Base-by-base conservation (phyloP, 2,329 filamentous ascomycete genomes). In the Aspergillus brasiliensis region DNA sequence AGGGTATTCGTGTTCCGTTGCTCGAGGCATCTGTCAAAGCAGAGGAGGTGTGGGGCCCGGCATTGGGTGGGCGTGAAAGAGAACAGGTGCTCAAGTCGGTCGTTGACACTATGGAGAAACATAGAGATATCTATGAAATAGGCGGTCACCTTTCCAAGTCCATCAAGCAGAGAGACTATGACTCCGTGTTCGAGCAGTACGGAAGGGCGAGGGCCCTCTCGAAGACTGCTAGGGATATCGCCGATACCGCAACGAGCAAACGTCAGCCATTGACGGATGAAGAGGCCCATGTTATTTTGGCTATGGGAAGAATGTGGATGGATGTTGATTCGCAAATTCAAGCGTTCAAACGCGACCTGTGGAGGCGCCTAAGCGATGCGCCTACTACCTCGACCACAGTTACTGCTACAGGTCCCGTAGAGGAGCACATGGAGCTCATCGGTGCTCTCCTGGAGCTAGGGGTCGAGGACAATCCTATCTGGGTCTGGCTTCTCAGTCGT, bases 1-100 rank as follows among this genome's bases (percentile, higher is more conserved):
- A 89, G 71, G 92, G 92, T 10, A 97, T 99, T 76, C 96, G 96
- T 73, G 85, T 83, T 1, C 94, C 95, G 17, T 81, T 99, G 57
- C 83, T 95, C 8, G 95, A 98, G 69, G 91, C 96, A 10, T 92
- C 91, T 0, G 90, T 92, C 62, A 97, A 97, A 76, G 95, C 94
- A 0, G 92, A 98, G 75, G 95, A 99, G 70, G 91, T 99, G 8
- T 99, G 96, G 93, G 95, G 95, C 0, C 95, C 95, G 2, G 94
- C 95, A 1, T 78, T 99, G 38, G 92, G 92, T 40, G 95, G 95
- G 3, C 87, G 91, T 27, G 93, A 98, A 69, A 92, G 94, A 71
- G 95, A 98, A 71, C 91, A 93, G 71, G 89, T 89, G 62, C 82
- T 99, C 57, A 96, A 93, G 74, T 84, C 86, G 0, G 86, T 97